phyloP scores from a whole-genome alignment of 225 moss, liverwort and hornwort species.

The Takakia lepidozioides region DNA sequence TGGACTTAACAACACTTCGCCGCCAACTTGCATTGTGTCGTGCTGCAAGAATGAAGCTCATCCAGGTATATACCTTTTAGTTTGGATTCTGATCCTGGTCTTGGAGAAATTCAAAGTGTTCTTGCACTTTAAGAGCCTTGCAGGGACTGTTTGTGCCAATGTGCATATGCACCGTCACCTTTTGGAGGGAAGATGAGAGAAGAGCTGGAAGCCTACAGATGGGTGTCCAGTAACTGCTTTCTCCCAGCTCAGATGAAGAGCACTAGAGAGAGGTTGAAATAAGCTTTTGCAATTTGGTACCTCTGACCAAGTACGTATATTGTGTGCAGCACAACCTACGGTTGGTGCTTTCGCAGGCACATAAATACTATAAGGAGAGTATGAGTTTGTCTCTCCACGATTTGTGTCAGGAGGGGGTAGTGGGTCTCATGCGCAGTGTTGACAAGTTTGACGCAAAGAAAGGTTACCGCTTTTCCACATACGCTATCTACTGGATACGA shows the following conservation, averaged over 20 bases:
- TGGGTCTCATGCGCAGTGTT: slow-evolving; percentile 85
- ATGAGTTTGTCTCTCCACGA: slow-evolving; percentile 79
- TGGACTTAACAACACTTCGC: slow-evolving; percentile 45
- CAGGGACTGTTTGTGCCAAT: background rate
- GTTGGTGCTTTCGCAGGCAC: slow-evolving; percentile 77
- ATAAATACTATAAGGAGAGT: slow-evolving; percentile 60
- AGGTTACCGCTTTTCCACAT: slow-evolving; percentile 88
- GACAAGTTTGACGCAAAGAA: slow-evolving; percentile 83
- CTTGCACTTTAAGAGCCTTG: background rate
- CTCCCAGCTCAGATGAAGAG: too few relatives aligned
- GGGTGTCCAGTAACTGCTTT: too few relatives aligned
- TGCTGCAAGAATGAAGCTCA: slow-evolving; percentile 74
- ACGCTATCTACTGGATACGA: slow-evolving; percentile 93
- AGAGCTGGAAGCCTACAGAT: too few relatives aligned
- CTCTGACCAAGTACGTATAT: too few relatives aligned
- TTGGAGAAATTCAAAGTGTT: too few relatives aligned
- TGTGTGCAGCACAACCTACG: slow-evolving; percentile 72
- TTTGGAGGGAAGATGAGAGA: too few relatives aligned
- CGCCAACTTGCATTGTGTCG: slow-evolving; percentile 66
- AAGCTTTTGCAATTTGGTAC: too few relatives aligned
- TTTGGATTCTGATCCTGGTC: background rate
- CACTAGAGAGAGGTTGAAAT: too few relatives aligned
- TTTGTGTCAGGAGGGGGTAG: slow-evolving; percentile 88
- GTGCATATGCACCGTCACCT: background rate
- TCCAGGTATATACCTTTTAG: slow-evolving; percentile 40